Evolutionary conservation across 495 filamentous ascomycete genomes (phyloP).

Genomic region (Lophium mytilinum): DNA sequence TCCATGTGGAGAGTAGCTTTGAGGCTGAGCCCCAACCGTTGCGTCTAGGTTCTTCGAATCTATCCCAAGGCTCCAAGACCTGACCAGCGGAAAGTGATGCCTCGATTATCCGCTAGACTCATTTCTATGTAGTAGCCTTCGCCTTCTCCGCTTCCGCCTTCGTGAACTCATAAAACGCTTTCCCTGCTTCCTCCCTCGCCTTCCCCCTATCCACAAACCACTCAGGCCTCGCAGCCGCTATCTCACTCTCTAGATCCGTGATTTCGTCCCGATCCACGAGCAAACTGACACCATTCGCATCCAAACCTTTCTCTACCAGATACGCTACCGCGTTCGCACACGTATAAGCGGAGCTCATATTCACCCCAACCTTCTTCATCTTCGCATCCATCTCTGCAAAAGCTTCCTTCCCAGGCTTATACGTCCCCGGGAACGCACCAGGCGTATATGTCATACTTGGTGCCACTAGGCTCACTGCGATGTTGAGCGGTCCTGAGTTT

Average conservation of each 20-base stretch:
- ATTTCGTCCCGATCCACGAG: background rate
- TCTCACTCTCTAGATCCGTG: background rate
- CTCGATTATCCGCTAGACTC: no score
- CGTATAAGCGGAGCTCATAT: background rate
- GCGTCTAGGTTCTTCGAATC: no score
- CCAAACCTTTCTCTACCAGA: background rate
- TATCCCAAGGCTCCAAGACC: no score
- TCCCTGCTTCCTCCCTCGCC: background rate
- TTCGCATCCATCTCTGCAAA: conserved; percentile 23
- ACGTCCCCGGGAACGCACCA: background rate
- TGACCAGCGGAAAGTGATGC: no score
- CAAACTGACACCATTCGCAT: background rate
- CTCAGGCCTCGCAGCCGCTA: background rate
- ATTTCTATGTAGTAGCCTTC: no score
- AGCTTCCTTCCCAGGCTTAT: background rate
- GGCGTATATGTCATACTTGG: background rate
- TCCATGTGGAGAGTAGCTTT: no score
- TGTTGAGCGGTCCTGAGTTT: background rate
- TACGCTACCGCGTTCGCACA: background rate
- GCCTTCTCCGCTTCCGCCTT: no score
- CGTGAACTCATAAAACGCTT: no score
- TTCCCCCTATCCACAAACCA: background rate
- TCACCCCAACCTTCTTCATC: background rate
- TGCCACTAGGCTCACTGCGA: background rate
- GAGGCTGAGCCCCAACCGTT: no score